A percentile compares a stretch with the other conserved stretches of the same genome.
Evolutionary conservation across 768 basidiomycete genomes (phyloP).

Genomic region (Tephrocybe sp.): DNA sequence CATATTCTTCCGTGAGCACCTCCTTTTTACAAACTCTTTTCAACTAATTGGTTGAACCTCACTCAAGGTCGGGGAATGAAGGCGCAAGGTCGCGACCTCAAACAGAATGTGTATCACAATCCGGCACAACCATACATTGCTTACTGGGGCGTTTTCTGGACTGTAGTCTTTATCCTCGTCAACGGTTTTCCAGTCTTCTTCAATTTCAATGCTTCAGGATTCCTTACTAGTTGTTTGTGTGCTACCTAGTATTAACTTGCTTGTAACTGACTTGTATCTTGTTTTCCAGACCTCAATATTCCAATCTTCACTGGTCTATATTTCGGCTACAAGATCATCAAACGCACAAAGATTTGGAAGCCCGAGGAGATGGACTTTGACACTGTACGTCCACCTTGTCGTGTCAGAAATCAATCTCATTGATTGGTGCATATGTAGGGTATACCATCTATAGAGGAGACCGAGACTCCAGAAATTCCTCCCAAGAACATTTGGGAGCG

Average conservation of each 20-base stretch:
- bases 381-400: conserved; percentile 41
- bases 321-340: conserved; percentile 39
- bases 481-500: conserved; percentile 50
- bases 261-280: background rate
- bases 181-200: conserved; percentile 62
- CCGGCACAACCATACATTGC: conserved; percentile 63
- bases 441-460: conserved; percentile 69
- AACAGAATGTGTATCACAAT: conserved; percentile 60
- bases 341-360: conserved; percentile 47
- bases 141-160: conserved; percentile 72
- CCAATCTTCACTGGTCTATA: conserved; percentile 43
- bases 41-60: background rate
- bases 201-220: conserved; percentile 51
- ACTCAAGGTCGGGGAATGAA: conserved; percentile 54
- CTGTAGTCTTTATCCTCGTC: conserved; percentile 52
- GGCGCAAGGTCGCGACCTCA: conserved; percentile 63
- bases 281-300: conserved; percentile 40
- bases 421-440: conserved; percentile 36
- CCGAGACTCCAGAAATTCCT: conserved; percentile 49
- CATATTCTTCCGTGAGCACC: conserved; percentile 59
- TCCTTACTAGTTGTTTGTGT: conserved; percentile 40
- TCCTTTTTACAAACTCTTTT: background rate
- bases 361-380: conserved; percentile 69
- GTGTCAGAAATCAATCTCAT: no score
- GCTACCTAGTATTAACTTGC: background rate